These are phyloP conservation scores for Adiantum capillusveneris DNA, from an alignment of 75 land plant species.

Conservation along the genomic window DNA sequence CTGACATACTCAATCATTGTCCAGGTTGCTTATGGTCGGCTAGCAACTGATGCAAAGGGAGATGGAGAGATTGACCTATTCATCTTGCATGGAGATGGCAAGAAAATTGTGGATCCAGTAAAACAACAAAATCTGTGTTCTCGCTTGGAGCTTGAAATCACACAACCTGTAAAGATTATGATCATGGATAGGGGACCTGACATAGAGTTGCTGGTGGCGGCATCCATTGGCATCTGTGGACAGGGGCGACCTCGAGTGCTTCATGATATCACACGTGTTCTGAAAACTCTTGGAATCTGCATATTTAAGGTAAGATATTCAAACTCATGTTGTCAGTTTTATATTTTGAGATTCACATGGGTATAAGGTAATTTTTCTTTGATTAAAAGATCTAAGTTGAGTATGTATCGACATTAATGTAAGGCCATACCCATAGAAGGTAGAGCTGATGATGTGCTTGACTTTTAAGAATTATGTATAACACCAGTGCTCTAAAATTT, in stretches of 20 bases:
- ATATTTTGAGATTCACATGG: background rate
- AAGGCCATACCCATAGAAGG: too few relatives aligned
- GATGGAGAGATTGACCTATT: constrained; percentile 58
- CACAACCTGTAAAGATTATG: constrained; percentile 46
- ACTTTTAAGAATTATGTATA: too few relatives aligned
- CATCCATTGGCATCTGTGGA: constrained; percentile 74
- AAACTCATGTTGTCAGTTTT: too few relatives aligned
- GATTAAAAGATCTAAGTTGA: constrained; percentile 63
- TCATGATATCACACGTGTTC: constrained; percentile 67
- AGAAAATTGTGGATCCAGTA: constrained; percentile 55
- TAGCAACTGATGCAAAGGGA: constrained; percentile 32
- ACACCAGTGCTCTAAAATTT: too few relatives aligned
- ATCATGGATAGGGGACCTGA: constrained; percentile 74
- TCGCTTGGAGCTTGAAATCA: constrained; percentile 48
- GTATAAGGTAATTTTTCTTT: constrained; percentile 3
- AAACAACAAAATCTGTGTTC: constrained; percentile 47
- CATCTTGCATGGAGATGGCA: constrained; percentile 60
- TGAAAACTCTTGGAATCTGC: constrained; percentile 43
- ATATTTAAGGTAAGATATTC: constrained; percentile 64
- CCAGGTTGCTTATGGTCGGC: constrained; percentile 80
- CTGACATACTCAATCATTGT: background rate
- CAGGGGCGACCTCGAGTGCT: constrained; percentile 78
- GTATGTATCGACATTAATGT: too few relatives aligned
- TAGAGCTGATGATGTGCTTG: too few relatives aligned
- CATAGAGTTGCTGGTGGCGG: constrained; percentile 71